These are phyloP conservation scores for Priceomyces carsonii DNA, from an alignment of 805 yeast species.

Conservation along the genomic window DNA sequence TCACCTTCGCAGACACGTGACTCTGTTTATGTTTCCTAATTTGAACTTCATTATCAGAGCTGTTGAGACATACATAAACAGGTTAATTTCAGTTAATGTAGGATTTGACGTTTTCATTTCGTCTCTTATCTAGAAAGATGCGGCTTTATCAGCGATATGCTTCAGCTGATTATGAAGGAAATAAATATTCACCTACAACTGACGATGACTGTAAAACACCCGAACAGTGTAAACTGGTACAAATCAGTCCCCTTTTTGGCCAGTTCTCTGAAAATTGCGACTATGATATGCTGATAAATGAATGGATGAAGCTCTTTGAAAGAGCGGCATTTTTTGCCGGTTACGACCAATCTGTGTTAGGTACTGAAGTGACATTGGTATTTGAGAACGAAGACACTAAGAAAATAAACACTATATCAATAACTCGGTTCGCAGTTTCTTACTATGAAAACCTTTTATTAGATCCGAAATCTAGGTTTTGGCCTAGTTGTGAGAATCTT, in stretches of 20 bases:
- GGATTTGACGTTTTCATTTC: no score
- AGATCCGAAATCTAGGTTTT: slow-evolving; percentile 62
- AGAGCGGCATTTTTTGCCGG: slow-evolving; percentile 56
- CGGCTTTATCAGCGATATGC: slow-evolving; percentile 40
- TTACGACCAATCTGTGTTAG: slow-evolving; percentile 51
- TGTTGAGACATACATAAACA: slow-evolving; percentile 5
- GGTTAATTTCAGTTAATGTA: neutral
- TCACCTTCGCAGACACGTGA: slow-evolving; percentile 37
- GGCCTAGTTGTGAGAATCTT: slow-evolving; percentile 76
- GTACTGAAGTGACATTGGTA: slow-evolving; percentile 48
- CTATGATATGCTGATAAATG: slow-evolving; percentile 10
- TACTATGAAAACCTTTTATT: slow-evolving; percentile 59
- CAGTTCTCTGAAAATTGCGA: slow-evolving; percentile 1
- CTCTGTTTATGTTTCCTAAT: slow-evolving; percentile 5
- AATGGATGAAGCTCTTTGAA: slow-evolving; percentile 45
- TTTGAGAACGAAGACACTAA: slow-evolving; percentile 48
- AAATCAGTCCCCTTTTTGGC: slow-evolving; percentile 5
- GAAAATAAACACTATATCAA: slow-evolving; percentile 52
- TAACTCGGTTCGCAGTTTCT: slow-evolving; percentile 69
- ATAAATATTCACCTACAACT: neutral
- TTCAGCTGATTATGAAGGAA: slow-evolving; percentile 17
- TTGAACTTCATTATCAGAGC: slow-evolving; percentile 2
- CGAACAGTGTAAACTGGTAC: neutral
- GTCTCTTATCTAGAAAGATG: no score
- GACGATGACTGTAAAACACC: no score